Evolutionary conservation across 495 filamentous ascomycete genomes (phyloP).

Genomic region (Tuber umbilicatum): DNA sequence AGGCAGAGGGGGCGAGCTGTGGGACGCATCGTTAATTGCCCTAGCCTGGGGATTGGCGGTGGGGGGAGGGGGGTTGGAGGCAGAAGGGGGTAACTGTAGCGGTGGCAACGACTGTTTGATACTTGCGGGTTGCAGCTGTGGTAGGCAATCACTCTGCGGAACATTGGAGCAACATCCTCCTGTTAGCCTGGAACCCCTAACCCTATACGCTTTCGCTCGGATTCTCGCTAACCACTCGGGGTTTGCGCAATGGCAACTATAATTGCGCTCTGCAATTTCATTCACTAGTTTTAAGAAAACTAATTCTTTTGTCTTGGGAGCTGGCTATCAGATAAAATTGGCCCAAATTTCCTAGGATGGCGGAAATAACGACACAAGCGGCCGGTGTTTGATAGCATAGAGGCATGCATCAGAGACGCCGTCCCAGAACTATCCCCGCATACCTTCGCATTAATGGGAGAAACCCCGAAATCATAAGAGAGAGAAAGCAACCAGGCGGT

Average conservation of each 20-base stretch:
- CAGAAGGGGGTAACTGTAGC: background rate
- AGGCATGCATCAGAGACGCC: background rate
- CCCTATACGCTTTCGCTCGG: background rate
- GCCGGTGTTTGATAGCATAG: background rate
- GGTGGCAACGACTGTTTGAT: background rate
- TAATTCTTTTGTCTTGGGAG: no score
- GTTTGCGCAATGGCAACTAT: background rate
- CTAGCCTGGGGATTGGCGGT: no score
- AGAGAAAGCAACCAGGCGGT: background rate
- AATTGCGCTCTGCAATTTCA: background rate
- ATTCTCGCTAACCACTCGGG: background rate
- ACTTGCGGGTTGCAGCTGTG: background rate
- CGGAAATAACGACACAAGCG: background rate
- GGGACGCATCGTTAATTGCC: background rate
- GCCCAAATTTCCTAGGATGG: no score
- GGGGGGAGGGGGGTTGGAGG: background rate
- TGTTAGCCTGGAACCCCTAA: background rate
- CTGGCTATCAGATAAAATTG: no score
- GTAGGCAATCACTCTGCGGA: background rate
- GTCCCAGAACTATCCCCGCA: background rate
- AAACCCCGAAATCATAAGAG: background rate
- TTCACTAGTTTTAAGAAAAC: no score
- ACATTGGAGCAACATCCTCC: background rate
- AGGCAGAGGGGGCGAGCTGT: background rate
- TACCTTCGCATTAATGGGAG: background rate